Evolutionary conservation across 306 rosid genomes (phyloP).

Genomic region (Gynostemma pentaphyllum): DNA sequence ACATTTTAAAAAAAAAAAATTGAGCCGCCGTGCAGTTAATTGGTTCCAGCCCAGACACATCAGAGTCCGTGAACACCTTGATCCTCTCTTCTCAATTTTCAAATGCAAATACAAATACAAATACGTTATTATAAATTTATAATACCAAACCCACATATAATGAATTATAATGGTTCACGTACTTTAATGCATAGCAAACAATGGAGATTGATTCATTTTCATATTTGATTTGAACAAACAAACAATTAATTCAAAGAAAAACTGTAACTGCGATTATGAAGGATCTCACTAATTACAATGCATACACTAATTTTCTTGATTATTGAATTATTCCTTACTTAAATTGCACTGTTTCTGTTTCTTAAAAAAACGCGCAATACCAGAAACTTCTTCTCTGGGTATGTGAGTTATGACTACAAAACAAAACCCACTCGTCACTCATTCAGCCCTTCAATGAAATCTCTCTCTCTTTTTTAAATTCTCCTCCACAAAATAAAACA

Average conservation of each 20-base stretch:
- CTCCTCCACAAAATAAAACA: conserved; percentile 9
- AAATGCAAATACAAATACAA: too few species aligned
- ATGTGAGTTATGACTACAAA: too few species aligned
- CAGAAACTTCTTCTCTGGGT: conserved; percentile 1
- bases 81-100: background rate
- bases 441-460: background rate
- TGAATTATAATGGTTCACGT: background rate
- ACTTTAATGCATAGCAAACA: too few species aligned
- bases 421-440: background rate
- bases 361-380: background rate
- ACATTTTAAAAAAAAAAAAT: too few species aligned
- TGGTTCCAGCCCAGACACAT: background rate
- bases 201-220: background rate
- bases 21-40: background rate
- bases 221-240: too few species aligned
- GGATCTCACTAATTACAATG: too few species aligned
- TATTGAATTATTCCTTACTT: background rate
- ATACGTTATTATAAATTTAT: too few species aligned
- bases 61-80: background rate
- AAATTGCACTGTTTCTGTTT: background rate
- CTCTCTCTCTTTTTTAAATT: background rate
- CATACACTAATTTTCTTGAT: too few species aligned
- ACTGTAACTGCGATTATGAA: background rate
- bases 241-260: background rate
- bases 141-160: too few species aligned